phyloP scores from a whole-genome alignment of 768 basidiomycete species.

The Tylopilus subfusipes region DNA sequence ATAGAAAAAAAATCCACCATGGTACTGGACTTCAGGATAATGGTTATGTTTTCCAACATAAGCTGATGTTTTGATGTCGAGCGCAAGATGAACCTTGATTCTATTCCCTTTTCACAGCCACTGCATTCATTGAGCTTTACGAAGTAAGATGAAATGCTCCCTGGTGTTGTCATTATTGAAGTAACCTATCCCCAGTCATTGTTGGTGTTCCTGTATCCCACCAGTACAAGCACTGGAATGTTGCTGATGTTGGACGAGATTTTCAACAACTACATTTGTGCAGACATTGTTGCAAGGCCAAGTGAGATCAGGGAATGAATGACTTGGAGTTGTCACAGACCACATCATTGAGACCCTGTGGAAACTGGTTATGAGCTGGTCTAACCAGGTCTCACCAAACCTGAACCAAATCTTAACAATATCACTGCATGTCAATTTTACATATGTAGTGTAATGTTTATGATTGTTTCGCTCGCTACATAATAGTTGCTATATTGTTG shows the following conservation, averaged over 20 bases:
- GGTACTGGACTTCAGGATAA: slow-evolving; percentile 60
- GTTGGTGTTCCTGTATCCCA: slow-evolving; percentile 62
- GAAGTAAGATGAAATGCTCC: slow-evolving; percentile 36
- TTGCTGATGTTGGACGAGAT: slow-evolving; percentile 67
- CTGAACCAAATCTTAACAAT: too few species aligned
- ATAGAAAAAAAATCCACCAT: slow-evolving; percentile 72
- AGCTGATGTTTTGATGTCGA: slow-evolving; percentile 18
- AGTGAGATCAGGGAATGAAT: slow-evolving; percentile 13
- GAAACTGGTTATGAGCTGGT: too few species aligned
- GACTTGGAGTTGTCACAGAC: background rate
- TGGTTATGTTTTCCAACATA: slow-evolving; percentile 58
- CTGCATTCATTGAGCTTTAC: slow-evolving; percentile 68
- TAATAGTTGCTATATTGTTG: too few species aligned
- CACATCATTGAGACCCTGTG: background rate
- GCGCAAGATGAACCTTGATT: background rate
- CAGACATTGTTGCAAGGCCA: slow-evolving; percentile 41
- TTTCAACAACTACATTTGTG: slow-evolving; percentile 68
- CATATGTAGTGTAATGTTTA: too few species aligned
- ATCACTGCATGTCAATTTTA: too few species aligned
- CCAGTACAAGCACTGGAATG: slow-evolving; percentile 54
- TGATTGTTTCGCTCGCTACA: too few species aligned
- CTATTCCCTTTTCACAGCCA: slow-evolving; percentile 36
- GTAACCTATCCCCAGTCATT: slow-evolving; percentile 40
- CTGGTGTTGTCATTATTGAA: background rate
- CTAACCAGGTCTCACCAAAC: too few species aligned